Base-by-base conservation (phyloP, 2,329 filamentous ascomycete species). In the Colletotrichum acutatum region DNA sequence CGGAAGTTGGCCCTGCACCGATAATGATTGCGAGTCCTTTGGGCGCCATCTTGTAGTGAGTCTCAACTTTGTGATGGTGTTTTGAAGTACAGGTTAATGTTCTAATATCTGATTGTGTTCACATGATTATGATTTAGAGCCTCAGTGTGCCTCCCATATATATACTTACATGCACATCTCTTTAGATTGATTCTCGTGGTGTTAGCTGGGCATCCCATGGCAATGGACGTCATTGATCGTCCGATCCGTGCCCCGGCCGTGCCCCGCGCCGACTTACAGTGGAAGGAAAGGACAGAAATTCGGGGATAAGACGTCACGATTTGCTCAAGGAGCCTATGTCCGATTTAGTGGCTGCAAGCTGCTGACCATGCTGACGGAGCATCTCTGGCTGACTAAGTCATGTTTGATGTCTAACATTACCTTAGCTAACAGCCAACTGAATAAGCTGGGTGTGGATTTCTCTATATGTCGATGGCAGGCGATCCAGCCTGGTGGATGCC, bases 21-120 rank as follows among this genome's bases (percentile, higher is more conserved):
- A 88, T 84, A 54, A 88, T 79, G 65, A 89, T 87, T 59, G 86
- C 86, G 22, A 88, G 81, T 67, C 86, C 86, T 69, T 77, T 80
- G 7, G 86, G 86, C 59, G 86, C 76, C 85, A 88, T 87, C 9
- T 30, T 57, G 19, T 49, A 7, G 42, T 49, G 5, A 16, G 56
- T 58, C 22, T 34, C 16, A 28, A 19, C 26, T n/a, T 58, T 32
- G 6, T 16, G 32, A 6, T 12, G 11, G 14, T 26, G n/a, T 26
- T 2, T 26, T 9, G 19, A 6, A 11, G 22, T 42, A n/a, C 6
- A 7, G 28, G n/a, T 61, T 42, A 12, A 19, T 19, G 37, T 16
- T 2, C 32, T 6, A 12, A 5, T 34, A 4, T 30, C 16, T 8
- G 3, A 5, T 8, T 14, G 6, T 5, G 8, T 34, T 24, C 34